A percentile compares a stretch with the other conserved stretches of the same genome.
Evolutionary conservation across 192 early-diverging fungal species (phyloP).

Genomic region (Irineochytrium annulatum): DNA sequence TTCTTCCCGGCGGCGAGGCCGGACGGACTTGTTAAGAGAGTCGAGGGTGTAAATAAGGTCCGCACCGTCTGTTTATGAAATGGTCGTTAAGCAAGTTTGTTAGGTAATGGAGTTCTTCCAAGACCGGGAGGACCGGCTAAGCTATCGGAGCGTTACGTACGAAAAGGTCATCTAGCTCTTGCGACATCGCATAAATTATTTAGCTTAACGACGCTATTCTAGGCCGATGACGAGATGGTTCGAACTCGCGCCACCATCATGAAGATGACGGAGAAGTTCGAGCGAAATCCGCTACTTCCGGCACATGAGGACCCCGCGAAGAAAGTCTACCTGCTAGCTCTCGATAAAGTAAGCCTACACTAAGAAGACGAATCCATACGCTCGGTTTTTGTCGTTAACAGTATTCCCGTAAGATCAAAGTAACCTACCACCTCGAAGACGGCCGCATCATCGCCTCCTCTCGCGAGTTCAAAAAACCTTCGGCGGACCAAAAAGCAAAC

Average conservation of each 20-base stretch:
- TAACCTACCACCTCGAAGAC: constrained; percentile 48
- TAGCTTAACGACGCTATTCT: neutral
- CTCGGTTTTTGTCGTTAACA: neutral
- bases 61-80: constrained; percentile 1
- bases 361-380: neutral
- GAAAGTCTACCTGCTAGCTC: constrained; percentile 52
- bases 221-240: constrained; percentile 12
- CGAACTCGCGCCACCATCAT: constrained; percentile 18
- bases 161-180: constrained; percentile 22
- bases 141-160: constrained; percentile 51
- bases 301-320: constrained; percentile 40
- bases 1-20: constrained; percentile 49
- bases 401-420: constrained; percentile 42
- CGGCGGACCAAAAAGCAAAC: constrained; percentile 48
- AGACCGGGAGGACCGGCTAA: constrained; percentile 49
- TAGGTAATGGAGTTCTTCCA: constrained; percentile 47
- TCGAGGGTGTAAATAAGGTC: constrained; percentile 46
- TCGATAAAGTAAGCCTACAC: constrained; percentile 36
- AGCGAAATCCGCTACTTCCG: constrained; percentile 20
- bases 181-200: constrained; percentile 17
- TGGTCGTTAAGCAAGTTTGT: neutral
- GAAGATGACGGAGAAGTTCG: constrained; percentile 61
- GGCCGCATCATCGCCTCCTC: constrained; percentile 48
- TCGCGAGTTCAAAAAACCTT: constrained; percentile 52
- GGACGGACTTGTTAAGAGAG: constrained; percentile 49